Evolutionary conservation across 75 land plant genomes (phyloP).

Genomic region (Pinus albicaulis): DNA sequence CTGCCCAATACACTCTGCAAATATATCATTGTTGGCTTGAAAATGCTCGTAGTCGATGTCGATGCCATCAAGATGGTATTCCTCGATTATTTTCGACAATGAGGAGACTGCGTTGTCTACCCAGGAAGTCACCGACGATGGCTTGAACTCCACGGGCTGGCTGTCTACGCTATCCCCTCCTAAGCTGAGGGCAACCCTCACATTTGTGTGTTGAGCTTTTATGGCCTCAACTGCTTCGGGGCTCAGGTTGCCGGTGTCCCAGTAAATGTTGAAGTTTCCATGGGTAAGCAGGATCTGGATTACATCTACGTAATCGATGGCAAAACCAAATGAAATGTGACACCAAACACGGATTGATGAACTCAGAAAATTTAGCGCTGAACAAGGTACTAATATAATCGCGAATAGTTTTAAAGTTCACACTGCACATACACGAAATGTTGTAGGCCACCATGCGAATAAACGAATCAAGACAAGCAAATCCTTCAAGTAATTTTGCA

Average conservation of each 20-base stretch:
- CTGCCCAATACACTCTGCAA: constrained; percentile 28
- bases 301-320: constrained; percentile 37
- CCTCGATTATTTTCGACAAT: constrained; percentile 26
- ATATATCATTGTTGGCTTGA: constrained; percentile 12
- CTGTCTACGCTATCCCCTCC: constrained; percentile 30
- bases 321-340: constrained; percentile 29
- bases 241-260: constrained; percentile 24
- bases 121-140: constrained; percentile 31
- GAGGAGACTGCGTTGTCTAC: constrained; percentile 50
- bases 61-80: constrained; percentile 33
- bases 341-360: constrained; percentile 13
- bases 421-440: background rate
- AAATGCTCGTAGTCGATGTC: constrained; percentile 46
- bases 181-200: constrained; percentile 32
- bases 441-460: no score
- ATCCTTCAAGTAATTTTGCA: no score
- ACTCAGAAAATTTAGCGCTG: constrained; percentile 19
- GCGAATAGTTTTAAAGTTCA: background rate
- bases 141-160: constrained; percentile 17
- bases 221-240: constrained; percentile 22
- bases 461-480: no score
- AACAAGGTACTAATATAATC: constrained; percentile 26
- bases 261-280: constrained; percentile 26
- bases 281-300: constrained; percentile 11
- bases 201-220: constrained; percentile 25